Base-by-base conservation (phyloP, 768 basidiomycete species). In the Tephrocybe sp. region DNA sequence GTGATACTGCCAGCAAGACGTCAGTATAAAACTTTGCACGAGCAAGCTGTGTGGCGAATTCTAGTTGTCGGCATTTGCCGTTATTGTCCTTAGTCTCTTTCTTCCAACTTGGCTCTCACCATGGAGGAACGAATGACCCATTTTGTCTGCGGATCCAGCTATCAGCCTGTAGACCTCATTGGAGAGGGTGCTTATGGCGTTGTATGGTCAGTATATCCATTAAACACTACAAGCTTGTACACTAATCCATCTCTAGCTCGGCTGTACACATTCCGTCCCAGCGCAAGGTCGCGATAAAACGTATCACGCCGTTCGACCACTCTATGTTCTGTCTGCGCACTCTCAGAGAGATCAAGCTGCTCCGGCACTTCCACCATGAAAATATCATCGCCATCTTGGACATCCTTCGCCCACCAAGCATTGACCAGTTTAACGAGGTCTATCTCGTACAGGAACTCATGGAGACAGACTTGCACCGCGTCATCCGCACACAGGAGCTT, bases 321-420 rank as follows among this genome's bases (percentile, higher is more conserved):
- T 84, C 89, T n/a, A n/a, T n/a, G n/a, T n/a, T n/a, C n/a, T n/a
- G n/a, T 64, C 78, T 94, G 4, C 75, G 84, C 12, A 93, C 91
- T 5, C 78, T 93, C 7, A 76, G 91, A 54, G 92, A 97, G 74
- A 88, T 97, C 66, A 98, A 97, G 73, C 82, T 98, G 15, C 81
- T 98, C 45, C 85, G 89, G 32, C 90, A 93, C 74, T 88, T 90
- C n/a, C 80, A 80, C 59, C 85, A 87, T 67, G 86, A 87, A 63
- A 86, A 96, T 65, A 95, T 98, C 72, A 98, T 98, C 68, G 83
- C 90, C 11, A 94, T 98, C 62, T 78, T 98, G 51, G 97, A 98
- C 65, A 95, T 98, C 62, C 80, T 96, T 58, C 82, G 83, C 46
- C 95, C 97, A 0, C 71, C 82, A 22, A 79, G 74, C 54, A 70